Conservation (phyloP, 116 monocot genomes). For the Trichopus zeylanicus region DNA sequence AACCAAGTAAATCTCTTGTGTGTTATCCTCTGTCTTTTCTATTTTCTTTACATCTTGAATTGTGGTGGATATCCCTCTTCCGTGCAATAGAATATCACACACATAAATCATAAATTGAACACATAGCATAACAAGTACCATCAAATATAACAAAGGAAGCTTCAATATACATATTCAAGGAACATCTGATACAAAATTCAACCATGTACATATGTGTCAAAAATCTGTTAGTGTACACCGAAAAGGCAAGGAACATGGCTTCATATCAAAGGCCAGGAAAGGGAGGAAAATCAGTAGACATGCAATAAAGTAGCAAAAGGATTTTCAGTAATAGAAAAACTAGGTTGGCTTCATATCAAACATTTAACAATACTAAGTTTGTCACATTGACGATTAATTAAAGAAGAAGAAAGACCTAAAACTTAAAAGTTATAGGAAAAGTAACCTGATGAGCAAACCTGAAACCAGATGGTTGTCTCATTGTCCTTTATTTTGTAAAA, state of each 20-base stretch:
- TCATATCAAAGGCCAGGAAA: not conserved
- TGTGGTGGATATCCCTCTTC: not conserved
- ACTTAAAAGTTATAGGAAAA: constrained; percentile 15
- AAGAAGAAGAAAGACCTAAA: not conserved
- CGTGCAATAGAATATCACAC: too few species aligned
- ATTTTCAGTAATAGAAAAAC: not conserved
- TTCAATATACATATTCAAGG: not conserved
- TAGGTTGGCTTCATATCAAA: too few species aligned
- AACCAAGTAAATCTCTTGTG: too few species aligned
- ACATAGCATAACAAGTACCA: too few species aligned
- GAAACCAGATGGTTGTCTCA: constrained; percentile 81
- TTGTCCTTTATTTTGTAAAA: constrained; percentile 80
- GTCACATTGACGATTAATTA: constrained; percentile 17
- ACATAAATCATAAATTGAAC: too few species aligned
- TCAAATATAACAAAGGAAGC: not conserved
- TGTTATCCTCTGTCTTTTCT: too few species aligned
- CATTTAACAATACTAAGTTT: too few species aligned
- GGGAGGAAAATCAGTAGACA: not conserved
- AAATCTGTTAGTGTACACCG: not conserved
- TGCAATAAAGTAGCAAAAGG: not conserved
- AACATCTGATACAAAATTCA: not conserved
- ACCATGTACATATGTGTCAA: too few species aligned
- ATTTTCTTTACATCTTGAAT: too few species aligned
- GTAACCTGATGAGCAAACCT: constrained; percentile 72
- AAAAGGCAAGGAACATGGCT: not conserved